phyloP scores from a whole-genome alignment of 2,329 filamentous ascomycete species.

The Sporothrix humicola region DNA sequence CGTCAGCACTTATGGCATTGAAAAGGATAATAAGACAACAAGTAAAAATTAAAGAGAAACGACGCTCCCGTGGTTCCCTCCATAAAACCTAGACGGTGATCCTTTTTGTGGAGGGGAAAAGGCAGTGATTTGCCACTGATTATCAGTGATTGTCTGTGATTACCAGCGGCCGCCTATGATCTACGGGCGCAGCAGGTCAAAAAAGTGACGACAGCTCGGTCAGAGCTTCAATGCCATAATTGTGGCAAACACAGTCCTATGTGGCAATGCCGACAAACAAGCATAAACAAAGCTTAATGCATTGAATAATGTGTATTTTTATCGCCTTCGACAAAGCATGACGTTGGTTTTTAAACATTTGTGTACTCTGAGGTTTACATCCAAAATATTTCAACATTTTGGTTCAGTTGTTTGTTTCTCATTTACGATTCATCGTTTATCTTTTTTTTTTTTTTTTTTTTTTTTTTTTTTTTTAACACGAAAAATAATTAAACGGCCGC shows the following conservation, averaged over 20 bases:
- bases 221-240: conserved; percentile 8
- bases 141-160: not conserved
- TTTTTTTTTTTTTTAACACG: too few species aligned
- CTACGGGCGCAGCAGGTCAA: not conserved
- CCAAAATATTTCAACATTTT: too few species aligned
- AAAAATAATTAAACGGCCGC: too few species aligned
- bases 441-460: too few species aligned
- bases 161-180: not conserved
- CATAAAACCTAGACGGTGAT: not conserved
- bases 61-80: not conserved
- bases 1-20: too few species aligned
- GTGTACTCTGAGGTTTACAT: too few species aligned
- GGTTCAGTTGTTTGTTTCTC: too few species aligned
- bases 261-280: conserved; percentile 1
- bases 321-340: too few species aligned
- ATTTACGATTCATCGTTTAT: too few species aligned
- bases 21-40: not conserved
- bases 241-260: not conserved
- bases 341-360: too few species aligned
- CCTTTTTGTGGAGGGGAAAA: not conserved
- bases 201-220: not conserved
- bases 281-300: not conserved
- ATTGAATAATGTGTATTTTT: not conserved
- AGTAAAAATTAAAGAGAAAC: not conserved
- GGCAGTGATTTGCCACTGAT: not conserved